phyloP scores from a whole-genome alignment of 306 rosid genomes.

The Acmispon strigosus region DNA sequence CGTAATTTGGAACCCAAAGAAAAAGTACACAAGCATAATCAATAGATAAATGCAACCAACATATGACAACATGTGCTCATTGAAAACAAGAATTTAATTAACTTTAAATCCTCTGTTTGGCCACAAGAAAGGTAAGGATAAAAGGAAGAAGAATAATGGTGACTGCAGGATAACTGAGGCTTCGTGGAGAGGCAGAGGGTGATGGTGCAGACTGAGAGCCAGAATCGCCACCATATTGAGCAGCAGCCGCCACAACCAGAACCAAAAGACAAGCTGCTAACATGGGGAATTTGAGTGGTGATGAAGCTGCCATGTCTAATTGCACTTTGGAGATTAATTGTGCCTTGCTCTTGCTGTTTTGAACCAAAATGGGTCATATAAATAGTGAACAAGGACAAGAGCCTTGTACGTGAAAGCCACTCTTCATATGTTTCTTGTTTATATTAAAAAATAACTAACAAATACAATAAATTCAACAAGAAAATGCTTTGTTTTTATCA shows the following conservation, averaged over 20 bases:
- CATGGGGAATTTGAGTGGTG: constrained; percentile 6
- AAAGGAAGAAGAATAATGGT: constrained; percentile 24
- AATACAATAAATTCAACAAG: background rate
- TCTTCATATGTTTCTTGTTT: constrained; percentile 12
- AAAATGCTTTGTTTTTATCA: constrained; percentile 21
- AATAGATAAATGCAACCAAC: constrained; percentile 15
- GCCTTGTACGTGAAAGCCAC: background rate
- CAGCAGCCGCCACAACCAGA: constrained; percentile 23
- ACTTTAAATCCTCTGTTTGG: constrained; percentile 10
- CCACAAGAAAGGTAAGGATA: constrained; percentile 27
- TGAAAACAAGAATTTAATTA: background rate
- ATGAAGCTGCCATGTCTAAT: constrained; percentile 27
- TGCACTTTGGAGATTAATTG: background rate
- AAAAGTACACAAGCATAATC: no score
- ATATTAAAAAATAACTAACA: background rate
- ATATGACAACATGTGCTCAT: background rate
- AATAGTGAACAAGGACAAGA: constrained; percentile 2
- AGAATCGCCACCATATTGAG: constrained; percentile 23
- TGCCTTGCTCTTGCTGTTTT: background rate
- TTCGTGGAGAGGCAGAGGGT: constrained; percentile 12
- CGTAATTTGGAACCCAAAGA: background rate
- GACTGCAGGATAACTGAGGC: constrained; percentile 29
- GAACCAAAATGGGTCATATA: constrained; percentile 10
- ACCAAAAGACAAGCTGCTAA: constrained; percentile 33
- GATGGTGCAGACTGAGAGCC: background rate